Evolutionary conservation across 1,139 yeast genomes (phyloP), one percentile per base, ranked within the genome.

Genomic region (Taphrina communis): DNA sequence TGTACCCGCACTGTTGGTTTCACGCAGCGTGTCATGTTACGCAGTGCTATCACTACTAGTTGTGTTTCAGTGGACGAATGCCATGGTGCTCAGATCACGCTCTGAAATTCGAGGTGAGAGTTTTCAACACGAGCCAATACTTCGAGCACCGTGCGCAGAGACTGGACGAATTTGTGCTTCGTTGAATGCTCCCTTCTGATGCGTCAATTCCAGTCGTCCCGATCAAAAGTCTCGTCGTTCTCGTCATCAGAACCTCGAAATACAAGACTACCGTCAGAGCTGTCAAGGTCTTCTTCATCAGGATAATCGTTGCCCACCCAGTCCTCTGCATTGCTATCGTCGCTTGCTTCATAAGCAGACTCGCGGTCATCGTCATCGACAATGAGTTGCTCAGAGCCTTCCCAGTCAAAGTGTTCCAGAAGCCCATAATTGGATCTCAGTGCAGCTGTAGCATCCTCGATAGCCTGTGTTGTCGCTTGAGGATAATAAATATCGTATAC

Each of bases 401-500:
- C 61, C 67, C 67, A 63, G 19, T 63, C 52, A 41, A 63, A 63
- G 36, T 63, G 67, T 44, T 63, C 61, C 35, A 63, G 48, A 48
- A 63, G 39, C 8, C 67, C 67, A 55, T 63, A 63, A 21, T 63
- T 55, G 8, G 61, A 31, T 8, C 17, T 25, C 17, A 63, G 35
- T 17, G 61, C 67, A 7, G 42, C 67, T 1, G 52, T 56, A 9
- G 67, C 61, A 11, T 36, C 53, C 8, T 38, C 67, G 14, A 63
- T 63, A 2, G 67, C 67, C 21, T 63, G 55, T 9, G 67, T 50
- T 31, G 61, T 39, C 12, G 67, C 67, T n/a, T 56, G 51, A 12
- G 67, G 67, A 55, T 63, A 63, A 14, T 63, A 63, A 4, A 63
- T 63, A 36, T 63, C 67, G 36, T 63, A 63, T 44, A 63, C 67